Percentiles rank a stretch among this genome's conserved stretches.
phyloP scores from a whole-genome alignment of 2,329 filamentous ascomycete species.

The Elsinoe necatrix region DNA sequence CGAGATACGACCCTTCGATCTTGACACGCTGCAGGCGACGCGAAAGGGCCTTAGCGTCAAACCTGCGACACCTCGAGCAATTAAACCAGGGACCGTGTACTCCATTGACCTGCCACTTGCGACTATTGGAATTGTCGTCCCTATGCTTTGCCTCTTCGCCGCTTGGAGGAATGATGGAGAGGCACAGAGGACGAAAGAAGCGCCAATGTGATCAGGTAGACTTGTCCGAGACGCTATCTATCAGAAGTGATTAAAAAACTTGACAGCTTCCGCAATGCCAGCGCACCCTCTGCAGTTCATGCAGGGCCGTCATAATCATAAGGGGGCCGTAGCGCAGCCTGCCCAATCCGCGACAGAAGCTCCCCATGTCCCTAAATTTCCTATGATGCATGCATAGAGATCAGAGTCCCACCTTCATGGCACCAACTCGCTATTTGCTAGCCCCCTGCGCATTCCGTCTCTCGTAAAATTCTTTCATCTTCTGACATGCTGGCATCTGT shows the following conservation, averaged over 20 bases:
- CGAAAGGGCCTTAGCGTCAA: constrained; percentile 5
- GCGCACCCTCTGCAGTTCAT: background rate
- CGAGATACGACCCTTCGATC: constrained; percentile 13
- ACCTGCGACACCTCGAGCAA: constrained; percentile 8
- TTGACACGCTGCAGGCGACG: constrained; percentile 15
- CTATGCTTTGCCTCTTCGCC: background rate
- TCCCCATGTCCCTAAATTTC: constrained; percentile 5
- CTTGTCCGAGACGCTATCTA: background rate
- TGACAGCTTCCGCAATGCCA: background rate
- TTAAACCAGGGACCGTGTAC: constrained; percentile 9
- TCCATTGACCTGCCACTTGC: background rate
- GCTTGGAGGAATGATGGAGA: background rate
- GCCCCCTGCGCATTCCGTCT: background rate
- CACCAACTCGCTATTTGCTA: background rate
- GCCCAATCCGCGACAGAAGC: constrained; percentile 6
- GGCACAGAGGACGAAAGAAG: background rate
- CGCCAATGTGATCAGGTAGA: background rate
- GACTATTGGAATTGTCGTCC: constrained; percentile 3
- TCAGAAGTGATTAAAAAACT: background rate
- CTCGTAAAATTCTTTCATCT: background rate
- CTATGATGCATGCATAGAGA: constrained; percentile 9
- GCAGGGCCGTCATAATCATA: constrained; percentile 5
- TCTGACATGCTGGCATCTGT: background rate
- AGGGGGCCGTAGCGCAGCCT: constrained; percentile 1
- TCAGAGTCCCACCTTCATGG: background rate